Conservation (phyloP, 768 basidiomycete species). For the Russula compacta region DNA sequence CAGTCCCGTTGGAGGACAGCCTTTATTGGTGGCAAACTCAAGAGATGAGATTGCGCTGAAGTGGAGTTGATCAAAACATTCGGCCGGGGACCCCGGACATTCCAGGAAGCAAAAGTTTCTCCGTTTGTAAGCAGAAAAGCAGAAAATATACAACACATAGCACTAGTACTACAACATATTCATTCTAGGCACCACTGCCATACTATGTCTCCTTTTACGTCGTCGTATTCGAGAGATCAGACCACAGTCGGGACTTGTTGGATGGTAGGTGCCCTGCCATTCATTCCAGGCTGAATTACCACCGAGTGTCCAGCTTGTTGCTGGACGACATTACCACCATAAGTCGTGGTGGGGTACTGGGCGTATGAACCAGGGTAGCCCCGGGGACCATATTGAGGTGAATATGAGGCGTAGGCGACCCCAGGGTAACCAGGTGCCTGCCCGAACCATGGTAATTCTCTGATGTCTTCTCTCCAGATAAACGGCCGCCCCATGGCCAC, state of each 20-base stretch:
- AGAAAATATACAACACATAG: not conserved
- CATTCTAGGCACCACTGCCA: not conserved
- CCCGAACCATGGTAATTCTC: constrained; percentile 19
- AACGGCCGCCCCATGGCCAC: constrained; percentile 12
- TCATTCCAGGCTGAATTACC: constrained; percentile 14
- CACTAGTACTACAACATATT: not conserved
- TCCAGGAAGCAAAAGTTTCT: not conserved
- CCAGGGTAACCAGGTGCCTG: constrained; percentile 20
- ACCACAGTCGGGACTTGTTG: not conserved
- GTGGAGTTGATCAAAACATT: not conserved
- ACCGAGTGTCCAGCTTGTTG: constrained; percentile 14
- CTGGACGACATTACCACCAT: constrained; percentile 8
- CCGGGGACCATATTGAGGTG: constrained; percentile 1
- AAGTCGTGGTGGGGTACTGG: constrained; percentile 3
- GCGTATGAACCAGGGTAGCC: not conserved
- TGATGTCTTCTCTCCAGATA: constrained; percentile 19
- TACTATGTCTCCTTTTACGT: not conserved
- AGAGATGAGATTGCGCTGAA: not conserved
- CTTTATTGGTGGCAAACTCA: too few species aligned
- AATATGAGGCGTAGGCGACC: constrained; percentile 1
- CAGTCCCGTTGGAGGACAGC: not conserved
- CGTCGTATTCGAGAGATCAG: not conserved
- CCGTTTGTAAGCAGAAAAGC: not conserved
- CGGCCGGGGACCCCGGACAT: constrained; percentile 13
- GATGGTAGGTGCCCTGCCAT: constrained; percentile 5